Conservation (phyloP, 345 rosid species). For the Geranium rotundifolium region DNA sequence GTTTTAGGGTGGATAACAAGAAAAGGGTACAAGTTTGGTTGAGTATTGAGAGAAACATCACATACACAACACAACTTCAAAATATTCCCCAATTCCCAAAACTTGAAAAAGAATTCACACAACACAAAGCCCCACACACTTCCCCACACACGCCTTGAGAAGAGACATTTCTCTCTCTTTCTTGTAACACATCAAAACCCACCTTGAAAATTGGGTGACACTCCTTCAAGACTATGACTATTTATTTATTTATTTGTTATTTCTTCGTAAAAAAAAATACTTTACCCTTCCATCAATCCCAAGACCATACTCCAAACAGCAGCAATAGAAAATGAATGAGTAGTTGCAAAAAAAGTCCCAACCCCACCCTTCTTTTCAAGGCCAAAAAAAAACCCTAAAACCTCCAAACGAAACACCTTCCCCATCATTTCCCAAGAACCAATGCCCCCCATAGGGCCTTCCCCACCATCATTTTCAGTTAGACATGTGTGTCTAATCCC, state of each 20-base stretch:
- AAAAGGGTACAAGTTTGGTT: too few relatives aligned
- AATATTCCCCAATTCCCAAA: slow-evolving; percentile 29
- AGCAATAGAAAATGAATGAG: slow-evolving; percentile 15
- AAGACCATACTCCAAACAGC: neutral
- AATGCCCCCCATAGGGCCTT: slow-evolving; percentile 15
- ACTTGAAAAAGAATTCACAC: slow-evolving; percentile 24
- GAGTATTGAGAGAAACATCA: too few relatives aligned
- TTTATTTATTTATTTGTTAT: neutral
- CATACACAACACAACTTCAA: too few relatives aligned
- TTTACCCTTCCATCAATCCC: slow-evolving; percentile 33
- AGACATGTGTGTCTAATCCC: slow-evolving; percentile 8
- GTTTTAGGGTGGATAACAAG: too few relatives aligned
- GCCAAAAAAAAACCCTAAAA: neutral
- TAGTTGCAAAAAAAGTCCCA: neutral
- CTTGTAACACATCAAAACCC: slow-evolving; percentile 29
- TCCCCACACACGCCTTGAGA: slow-evolving; percentile 33
- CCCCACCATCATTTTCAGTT: slow-evolving; percentile 29
- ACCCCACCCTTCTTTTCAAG: neutral
- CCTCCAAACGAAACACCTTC: slow-evolving; percentile 6
- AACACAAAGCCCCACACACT: slow-evolving; percentile 26
- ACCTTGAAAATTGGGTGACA: slow-evolving; percentile 33
- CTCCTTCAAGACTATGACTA: neutral
- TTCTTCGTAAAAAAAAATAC: neutral
- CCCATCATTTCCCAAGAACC: slow-evolving; percentile 30
- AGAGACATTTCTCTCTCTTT: slow-evolving; percentile 22